Percentiles rank a stretch among this genome's conserved stretches.
Evolutionary conservation across 108 stramenopile species (phyloP).

Genomic region (Ochromonas danica): DNA sequence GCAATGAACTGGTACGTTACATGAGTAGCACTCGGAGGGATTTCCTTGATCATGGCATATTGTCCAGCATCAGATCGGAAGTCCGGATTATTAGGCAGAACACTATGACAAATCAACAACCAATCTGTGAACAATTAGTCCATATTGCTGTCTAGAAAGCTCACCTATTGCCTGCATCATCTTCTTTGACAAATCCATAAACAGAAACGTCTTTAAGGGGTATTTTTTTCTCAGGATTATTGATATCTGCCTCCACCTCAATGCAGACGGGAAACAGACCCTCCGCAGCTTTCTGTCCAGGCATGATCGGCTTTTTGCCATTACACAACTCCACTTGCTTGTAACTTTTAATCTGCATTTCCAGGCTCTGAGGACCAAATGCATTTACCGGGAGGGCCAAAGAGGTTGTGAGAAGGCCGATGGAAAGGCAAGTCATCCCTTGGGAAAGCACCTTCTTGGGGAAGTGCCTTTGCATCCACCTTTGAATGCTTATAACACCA

Average conservation of each 20-base stretch:
- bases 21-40: not conserved
- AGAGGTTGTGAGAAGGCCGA: no score
- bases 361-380: not conserved
- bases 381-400: not conserved
- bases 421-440: no score
- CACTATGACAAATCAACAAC: no score
- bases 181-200: not conserved
- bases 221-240: not conserved
- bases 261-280: not conserved
- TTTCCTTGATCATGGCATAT: slow-evolving; percentile 30
- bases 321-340: not conserved
- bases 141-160: no score
- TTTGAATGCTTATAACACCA: no score
- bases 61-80: slow-evolving; percentile 37
- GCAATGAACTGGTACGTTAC: slow-evolving; percentile 33
- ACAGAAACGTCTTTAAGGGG: not conserved
- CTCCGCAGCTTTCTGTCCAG: not conserved
- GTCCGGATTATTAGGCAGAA: slow-evolving; percentile 32
- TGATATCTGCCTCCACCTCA: not conserved
- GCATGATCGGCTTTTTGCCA: not conserved
- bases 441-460: no score
- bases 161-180: not conserved
- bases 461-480: no score
- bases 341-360: not conserved
- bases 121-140: no score